Evolutionary conservation across 2,329 filamentous ascomycete genomes (phyloP).

Genomic region (Cladosporium cucumerinum): DNA sequence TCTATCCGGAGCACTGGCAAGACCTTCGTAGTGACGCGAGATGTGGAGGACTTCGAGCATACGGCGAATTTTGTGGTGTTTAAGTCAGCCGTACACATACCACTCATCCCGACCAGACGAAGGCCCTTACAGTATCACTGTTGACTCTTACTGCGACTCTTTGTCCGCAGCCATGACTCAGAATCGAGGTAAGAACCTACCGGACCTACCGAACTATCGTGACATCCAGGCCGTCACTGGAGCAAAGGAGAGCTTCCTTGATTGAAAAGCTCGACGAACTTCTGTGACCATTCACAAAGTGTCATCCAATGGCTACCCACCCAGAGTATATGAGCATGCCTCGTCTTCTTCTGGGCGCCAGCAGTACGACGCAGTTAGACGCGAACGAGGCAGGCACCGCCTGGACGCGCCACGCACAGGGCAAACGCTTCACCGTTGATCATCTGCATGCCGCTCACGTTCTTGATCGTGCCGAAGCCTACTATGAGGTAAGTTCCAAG

Average conservation of each 20-base stretch:
- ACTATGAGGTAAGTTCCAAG: not conserved
- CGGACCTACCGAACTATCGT: not conserved
- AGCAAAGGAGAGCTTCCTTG: not conserved
- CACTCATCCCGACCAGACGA: not conserved
- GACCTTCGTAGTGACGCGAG: not conserved
- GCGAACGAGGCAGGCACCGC: not conserved
- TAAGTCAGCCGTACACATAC: not conserved
- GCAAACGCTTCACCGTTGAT: not conserved
- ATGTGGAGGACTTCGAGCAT: no score
- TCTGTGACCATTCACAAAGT: not conserved
- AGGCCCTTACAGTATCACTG: not conserved
- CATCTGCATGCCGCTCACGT: not conserved
- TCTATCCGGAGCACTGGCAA: not conserved
- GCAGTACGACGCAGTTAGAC: not conserved
- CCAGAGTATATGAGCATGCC: not conserved
- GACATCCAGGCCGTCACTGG: not conserved
- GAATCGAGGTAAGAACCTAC: not conserved
- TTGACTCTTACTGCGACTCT: not conserved
- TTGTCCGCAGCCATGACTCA: not conserved
- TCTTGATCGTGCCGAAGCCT: not conserved
- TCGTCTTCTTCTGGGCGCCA: not conserved
- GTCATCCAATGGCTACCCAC: not conserved
- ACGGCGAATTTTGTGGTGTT: no score
- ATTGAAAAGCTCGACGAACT: not conserved
- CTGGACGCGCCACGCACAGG: not conserved